Base-by-base conservation (phyloP, 1,284 basidiomycete species). In the Microbotryomycetes sp. region DNA sequence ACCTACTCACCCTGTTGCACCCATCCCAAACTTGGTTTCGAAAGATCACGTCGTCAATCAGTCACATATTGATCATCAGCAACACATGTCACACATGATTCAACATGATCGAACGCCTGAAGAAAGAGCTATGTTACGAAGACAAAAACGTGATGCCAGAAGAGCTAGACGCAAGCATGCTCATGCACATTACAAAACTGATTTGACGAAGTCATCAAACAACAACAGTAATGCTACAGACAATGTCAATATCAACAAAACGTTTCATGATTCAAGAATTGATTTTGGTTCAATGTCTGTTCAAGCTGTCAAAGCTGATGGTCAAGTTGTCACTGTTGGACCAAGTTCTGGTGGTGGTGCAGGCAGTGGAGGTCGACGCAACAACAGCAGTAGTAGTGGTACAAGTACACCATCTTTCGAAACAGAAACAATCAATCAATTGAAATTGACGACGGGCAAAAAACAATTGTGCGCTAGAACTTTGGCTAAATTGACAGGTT, bases 81-180 rank as follows among this genome's bases (percentile, higher is more conserved):
- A 4, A 3, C 29, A 19, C 42, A 19, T 49, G 36, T 51, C 59
- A 32, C 49, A 57, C 15, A 56, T 48, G 4, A 26, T 51, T 42
- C 46, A 51, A 23, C 4, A 23, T 23, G 50, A 59, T 32, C 67
- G 65, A 16, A 57, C 65, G 2, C 30, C 57, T 0, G 49, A 57
- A 16, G 65, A 69, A 19, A 58, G 61, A 16, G 58, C 65, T 15
- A 23, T 31, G 12, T 47, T 63, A 9, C 63, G 63, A 4, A 60
- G 67, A 3, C 28, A 54, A 23, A 69, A 69, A 56, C 62, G 67
- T 2, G 67, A 68, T 19, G 52, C 32, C 7, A 15, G 63, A 6
- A 31, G 63, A 16, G 28, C 23, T 1, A 47, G 42, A 19, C n/a
- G 30, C n/a, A 52, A 30, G 26, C 4, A n/a, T 14, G 50, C 28